Base-by-base conservation (phyloP, 2,329 filamentous ascomycete species). In the Trichoderma citrinoviride region DNA sequence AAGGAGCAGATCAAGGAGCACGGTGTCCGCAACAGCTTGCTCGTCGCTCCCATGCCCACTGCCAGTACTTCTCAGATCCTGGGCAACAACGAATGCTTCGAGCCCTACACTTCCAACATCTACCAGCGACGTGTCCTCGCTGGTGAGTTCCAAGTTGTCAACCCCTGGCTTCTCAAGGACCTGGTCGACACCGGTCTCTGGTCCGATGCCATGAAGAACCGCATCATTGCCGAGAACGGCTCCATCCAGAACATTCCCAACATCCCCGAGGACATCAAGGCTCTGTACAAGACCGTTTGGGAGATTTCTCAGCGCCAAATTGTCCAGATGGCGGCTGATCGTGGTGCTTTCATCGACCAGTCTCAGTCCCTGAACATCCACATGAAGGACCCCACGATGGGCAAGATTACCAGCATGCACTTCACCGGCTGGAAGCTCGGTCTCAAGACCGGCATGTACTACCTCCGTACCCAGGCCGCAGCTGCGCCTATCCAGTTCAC, bases 201-300 rank as follows among this genome's bases (percentile, higher is more conserved):
- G 95, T 97, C 94, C 54, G 94, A 99, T 80, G 92, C 93, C 82
- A 99, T 99, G 95, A 99, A 99, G 89, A 99, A 99, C 85, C 93
- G 95, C 73, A 99, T 99, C 84, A 99, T 99, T 74, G 90, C 95
- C 65, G 94, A 97, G 68, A 92, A 92, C 71, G 95, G 95, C 70
- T 98, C 94, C 21, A 90, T 99, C 64, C 95, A 98, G 79, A 94
- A 95, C 79, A 94, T 99, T 68, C 91, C 94, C 75, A 98, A 96
- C 80, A 97, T 99, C 68, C 94, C 95, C 15, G 87, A 90, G 37
- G 95, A 99, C 72, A 90, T 96, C 84, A 99, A 99, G 84, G 88
- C 90, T 44, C 86, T 99, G 7, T 99, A 99, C 87, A 99, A 99
- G 89, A 99, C 95, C 3, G 95, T 99, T 23, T 99, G 95, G 95